phyloP scores from a whole-genome alignment of 257 asterid species.

The Petunia secreta region DNA sequence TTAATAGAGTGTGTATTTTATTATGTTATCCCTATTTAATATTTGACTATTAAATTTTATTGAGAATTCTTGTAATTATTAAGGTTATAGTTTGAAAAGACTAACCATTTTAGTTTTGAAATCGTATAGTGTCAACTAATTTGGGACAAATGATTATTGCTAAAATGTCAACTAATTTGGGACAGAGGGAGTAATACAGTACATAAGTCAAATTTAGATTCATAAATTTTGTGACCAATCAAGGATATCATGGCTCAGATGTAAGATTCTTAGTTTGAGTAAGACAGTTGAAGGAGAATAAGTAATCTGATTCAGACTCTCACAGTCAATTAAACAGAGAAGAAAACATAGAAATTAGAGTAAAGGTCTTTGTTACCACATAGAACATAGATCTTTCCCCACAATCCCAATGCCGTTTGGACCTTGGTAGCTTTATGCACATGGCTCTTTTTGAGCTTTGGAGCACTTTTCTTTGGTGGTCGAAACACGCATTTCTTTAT shows the following conservation, averaged over 20 bases:
- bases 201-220: background rate
- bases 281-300: background rate
- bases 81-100: too few species aligned
- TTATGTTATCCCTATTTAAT: too few species aligned
- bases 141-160: too few species aligned
- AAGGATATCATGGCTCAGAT: background rate
- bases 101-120: too few species aligned
- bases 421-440: background rate
- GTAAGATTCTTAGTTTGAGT: background rate
- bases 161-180: too few species aligned
- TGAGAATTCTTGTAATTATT: too few species aligned
- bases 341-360: background rate
- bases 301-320: background rate
- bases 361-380: background rate
- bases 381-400: background rate
- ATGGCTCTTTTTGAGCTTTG: background rate
- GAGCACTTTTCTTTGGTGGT: background rate
- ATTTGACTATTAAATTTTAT: too few species aligned
- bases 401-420: background rate
- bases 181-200: background rate
- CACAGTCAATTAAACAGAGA: background rate
- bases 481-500: background rate
- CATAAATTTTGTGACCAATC: background rate
- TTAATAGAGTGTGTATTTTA: too few species aligned
- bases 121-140: too few species aligned